Base-by-base conservation (phyloP, 495 filamentous ascomycete species). In the Podospora didyma region DNA sequence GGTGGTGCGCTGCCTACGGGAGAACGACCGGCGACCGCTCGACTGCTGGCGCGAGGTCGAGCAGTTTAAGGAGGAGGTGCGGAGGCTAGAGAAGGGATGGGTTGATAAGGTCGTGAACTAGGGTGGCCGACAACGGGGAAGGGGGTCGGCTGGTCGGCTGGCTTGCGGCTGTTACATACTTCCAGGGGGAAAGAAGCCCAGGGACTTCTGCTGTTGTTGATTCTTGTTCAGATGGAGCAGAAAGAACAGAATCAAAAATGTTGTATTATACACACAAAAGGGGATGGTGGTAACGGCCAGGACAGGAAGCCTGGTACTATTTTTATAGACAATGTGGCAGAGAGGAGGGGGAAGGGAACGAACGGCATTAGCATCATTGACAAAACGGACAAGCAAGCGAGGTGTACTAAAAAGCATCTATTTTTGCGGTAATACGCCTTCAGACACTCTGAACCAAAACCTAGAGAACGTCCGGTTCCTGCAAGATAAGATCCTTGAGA, bases 1-100 rank as follows among this genome's bases (percentile, higher is more conserved):
- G 58, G 87, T 98, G 48, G 83, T 94, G 58, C 79, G 82, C 46
- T 98, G 94, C 71, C 76, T 98, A 77, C 75, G 87, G 61, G 78
- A 85, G 66, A 88, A 97, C 75, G 93, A 97, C 66, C 77, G 92
- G 50, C 80, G 91, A 73, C 95, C 94, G 68, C 73, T 98, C 69
- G 86, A 97, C 79, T 98, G 94, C 80, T 97, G 90, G 87, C 81
- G 84, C 71, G 95, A 98, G 80, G 92, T 97, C 19, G 88, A 90
- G 72, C 79, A 75, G 26, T 98, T 98, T 64, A 94, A 89, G 80
- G 79, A 79, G 62, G 90, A 95, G 77, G 92, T 96, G 26, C 82
- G 89, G 48, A 80, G 76, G 68, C 67, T 97, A 72, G 93, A 97
- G 79, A 86, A 82, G 70, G 80, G 78, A 19, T 97, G 95, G 82